phyloP scores from a whole-genome alignment of 2,329 filamentous ascomycete genomes.

The Dactylellina parvicollis region DNA sequence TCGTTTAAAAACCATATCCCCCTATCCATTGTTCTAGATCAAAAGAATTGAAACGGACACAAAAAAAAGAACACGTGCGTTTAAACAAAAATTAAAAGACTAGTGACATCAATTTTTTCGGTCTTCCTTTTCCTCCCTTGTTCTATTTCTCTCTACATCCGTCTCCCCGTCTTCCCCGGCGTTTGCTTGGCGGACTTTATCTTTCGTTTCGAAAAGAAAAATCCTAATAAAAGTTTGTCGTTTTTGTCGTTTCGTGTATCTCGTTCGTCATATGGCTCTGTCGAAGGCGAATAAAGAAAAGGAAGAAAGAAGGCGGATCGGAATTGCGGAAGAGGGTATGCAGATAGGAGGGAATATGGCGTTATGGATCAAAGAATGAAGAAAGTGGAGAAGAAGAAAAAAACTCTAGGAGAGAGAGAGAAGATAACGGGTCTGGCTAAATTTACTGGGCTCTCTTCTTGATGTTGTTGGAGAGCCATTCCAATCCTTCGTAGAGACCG shows the following conservation, averaged over 20 bases:
- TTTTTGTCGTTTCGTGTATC: slow-evolving; percentile 2
- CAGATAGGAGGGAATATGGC: slow-evolving; percentile 10
- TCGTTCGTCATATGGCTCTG: not conserved
- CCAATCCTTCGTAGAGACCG: slow-evolving; percentile 98
- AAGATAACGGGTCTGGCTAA: not conserved
- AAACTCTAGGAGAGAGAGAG: not conserved
- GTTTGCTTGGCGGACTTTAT: not conserved
- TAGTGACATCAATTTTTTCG: not conserved
- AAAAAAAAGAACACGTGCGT: too few species aligned
- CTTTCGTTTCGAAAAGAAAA: not conserved
- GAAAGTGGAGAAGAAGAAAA: slow-evolving; percentile 4
- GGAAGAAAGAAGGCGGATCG: not conserved
- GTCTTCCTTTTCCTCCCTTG: not conserved
- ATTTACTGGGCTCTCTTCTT: slow-evolving; percentile 68
- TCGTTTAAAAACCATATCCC: too few species aligned
- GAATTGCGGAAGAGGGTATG: not conserved
- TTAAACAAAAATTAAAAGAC: too few species aligned
- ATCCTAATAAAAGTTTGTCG: too few species aligned
- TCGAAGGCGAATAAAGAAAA: not conserved
- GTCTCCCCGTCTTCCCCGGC: too few species aligned
- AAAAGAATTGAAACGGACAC: too few species aligned
- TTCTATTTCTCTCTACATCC: not conserved
- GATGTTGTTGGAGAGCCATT: slow-evolving; percentile 86
- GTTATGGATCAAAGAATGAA: slow-evolving; percentile 1
- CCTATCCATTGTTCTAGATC: too few species aligned